A percentile compares a stretch with the other conserved stretches of the same genome.
Conservation (phyloP, 371 early-diverging fungal genomes). For the Mucor mucedo region DNA sequence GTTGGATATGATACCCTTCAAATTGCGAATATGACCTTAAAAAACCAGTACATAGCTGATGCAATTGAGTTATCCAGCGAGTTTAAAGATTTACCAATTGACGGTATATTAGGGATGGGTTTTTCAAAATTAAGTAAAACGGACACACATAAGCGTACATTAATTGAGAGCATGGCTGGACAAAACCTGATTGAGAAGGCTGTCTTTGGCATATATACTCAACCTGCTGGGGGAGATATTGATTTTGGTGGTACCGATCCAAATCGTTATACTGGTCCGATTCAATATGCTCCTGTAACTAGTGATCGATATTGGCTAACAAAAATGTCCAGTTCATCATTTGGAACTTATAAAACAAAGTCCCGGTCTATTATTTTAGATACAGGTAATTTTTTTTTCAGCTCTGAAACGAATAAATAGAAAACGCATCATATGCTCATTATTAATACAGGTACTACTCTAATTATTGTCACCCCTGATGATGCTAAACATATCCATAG, state of each 20-base stretch:
- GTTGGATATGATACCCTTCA: conserved; percentile 57
- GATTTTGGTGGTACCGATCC: conserved; percentile 70
- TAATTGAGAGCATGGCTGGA: conserved; percentile 73
- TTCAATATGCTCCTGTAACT: conserved; percentile 68
- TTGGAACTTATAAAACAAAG: conserved; percentile 38
- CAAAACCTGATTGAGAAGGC: conserved; percentile 61
- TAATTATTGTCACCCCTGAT: conserved; percentile 66
- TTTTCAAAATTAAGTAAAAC: conserved; percentile 59
- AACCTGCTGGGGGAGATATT: conserved; percentile 60
- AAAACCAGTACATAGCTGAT: conserved; percentile 57
- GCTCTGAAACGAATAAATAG: background rate
- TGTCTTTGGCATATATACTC: conserved; percentile 70
- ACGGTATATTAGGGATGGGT: conserved; percentile 74
- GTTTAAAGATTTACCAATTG: conserved; percentile 65
- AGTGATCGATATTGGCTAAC: conserved; percentile 81
- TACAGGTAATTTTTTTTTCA: conserved; percentile 40
- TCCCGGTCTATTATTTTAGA: conserved; percentile 55
- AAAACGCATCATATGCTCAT: background rate
- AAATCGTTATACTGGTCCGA: conserved; percentile 48
- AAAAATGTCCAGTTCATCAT: conserved; percentile 55
- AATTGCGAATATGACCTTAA: conserved; percentile 40
- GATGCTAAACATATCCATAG: conserved; percentile 74
- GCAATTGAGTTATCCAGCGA: conserved; percentile 59
- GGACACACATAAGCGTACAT: conserved; percentile 45
- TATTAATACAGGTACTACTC: conserved; percentile 58